Percentiles rank a stretch among this genome's conserved stretches.
Evolutionary conservation across 1,284 basidiomycete species (phyloP).

Genomic region (Moesziomyces antarcticus): DNA sequence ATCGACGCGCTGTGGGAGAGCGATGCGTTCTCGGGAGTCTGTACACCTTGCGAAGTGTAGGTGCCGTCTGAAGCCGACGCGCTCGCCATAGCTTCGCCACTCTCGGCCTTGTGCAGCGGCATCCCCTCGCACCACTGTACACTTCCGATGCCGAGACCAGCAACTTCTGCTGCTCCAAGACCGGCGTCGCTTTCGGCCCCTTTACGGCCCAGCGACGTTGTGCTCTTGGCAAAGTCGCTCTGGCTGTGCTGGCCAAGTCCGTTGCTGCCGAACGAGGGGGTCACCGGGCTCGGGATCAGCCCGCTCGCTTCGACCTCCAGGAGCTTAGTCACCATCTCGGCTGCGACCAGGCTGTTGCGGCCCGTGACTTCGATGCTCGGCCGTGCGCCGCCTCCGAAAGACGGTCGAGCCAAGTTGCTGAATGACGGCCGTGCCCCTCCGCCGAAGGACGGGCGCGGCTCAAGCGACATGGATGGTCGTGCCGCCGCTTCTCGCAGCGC

Average conservation of each 20-base stretch:
- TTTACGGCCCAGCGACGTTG: constrained; percentile 2
- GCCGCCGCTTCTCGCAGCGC: not conserved
- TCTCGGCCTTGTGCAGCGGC: constrained; percentile 15
- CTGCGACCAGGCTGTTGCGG: constrained; percentile 10
- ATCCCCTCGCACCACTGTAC: constrained; percentile 25
- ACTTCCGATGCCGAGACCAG: constrained; percentile 27
- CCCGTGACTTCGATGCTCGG: constrained; percentile 24
- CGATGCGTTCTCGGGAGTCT: constrained; percentile 26
- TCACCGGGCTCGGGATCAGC: constrained; percentile 23
- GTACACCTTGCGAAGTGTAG: constrained; percentile 21
- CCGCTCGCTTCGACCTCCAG: constrained; percentile 17
- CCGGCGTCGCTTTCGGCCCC: constrained; percentile 1
- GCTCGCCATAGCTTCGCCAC: constrained; percentile 17
- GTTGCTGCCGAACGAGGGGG: constrained; percentile 18
- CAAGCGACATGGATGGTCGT: constrained; percentile 28
- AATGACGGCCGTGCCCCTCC: constrained; percentile 24
- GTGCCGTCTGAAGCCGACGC: constrained; percentile 29
- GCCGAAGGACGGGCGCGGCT: constrained; percentile 25
- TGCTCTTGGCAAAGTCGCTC: constrained; percentile 12
- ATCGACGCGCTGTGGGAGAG: constrained; percentile 18
- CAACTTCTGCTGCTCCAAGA: constrained; percentile 6
- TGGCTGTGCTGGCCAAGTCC: constrained; percentile 2
- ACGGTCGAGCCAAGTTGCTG: constrained; percentile 14
- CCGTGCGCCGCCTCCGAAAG: constrained; percentile 11
- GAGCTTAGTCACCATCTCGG: constrained; percentile 20